Evolutionary conservation across 306 rosid genomes (phyloP).

Genomic region (Pterocarpus macrocarpus): DNA sequence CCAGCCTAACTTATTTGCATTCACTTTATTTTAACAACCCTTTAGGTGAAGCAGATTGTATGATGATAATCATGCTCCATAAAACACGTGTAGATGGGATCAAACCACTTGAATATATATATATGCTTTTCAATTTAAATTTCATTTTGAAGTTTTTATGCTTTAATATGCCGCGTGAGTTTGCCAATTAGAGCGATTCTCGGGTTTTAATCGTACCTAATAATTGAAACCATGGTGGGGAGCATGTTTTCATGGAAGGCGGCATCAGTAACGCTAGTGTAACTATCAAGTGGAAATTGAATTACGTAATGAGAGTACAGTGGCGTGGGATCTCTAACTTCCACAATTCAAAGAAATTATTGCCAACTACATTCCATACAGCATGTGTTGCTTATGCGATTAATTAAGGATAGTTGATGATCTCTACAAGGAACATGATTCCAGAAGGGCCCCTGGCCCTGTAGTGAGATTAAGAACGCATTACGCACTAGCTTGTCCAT

Average conservation of each 20-base stretch:
- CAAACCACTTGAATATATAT: background rate
- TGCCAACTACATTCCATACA: background rate
- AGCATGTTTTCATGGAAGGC: constrained; percentile 5
- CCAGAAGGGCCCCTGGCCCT: background rate
- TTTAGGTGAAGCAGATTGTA: constrained; percentile 5
- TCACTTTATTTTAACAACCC: background rate
- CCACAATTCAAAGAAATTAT: background rate
- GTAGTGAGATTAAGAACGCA: background rate
- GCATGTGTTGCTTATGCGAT: background rate
- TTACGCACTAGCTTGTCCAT: background rate
- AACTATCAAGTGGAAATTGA: background rate
- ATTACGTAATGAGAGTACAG: background rate
- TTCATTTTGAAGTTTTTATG: background rate
- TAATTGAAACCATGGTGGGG: background rate
- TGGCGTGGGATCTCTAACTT: background rate
- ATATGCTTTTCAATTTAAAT: background rate
- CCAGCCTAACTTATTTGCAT: background rate
- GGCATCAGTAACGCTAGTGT: background rate
- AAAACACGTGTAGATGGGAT: too few species aligned
- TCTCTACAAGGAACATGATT: background rate
- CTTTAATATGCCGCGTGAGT: background rate
- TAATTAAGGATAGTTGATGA: background rate
- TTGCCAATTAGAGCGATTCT: background rate
- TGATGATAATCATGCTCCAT: background rate
- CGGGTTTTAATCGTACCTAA: background rate